These are phyloP conservation scores for Fusarium foetens DNA, from an alignment of 2,329 filamentous ascomycete species.

Conservation along the genomic window DNA sequence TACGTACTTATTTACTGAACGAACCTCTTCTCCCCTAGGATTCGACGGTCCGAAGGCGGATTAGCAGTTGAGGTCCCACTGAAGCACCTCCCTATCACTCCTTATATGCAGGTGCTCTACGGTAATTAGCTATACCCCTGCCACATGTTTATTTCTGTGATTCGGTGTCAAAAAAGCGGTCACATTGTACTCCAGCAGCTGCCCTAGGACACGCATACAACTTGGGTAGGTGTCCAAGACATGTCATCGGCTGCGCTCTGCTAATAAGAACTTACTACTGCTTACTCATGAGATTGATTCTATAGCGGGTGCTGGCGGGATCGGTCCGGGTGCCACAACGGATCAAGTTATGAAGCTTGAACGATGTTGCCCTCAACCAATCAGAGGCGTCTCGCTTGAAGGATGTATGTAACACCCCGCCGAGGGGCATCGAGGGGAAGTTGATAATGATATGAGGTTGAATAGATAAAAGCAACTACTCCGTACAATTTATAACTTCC, in stretches of 20 bases:
- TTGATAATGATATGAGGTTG: constrained; percentile 27
- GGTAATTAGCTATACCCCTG: constrained; percentile 23
- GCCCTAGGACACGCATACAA: neutral
- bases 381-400: constrained; percentile 15
- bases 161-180: constrained; percentile 21
- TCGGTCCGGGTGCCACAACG: constrained; percentile 23
- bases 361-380: constrained; percentile 10
- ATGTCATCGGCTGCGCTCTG: constrained; percentile 1
- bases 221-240: neutral
- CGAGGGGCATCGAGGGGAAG: constrained; percentile 36
- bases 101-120: constrained; percentile 18
- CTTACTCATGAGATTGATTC: neutral
- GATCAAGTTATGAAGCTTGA: constrained; percentile 31
- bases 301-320: constrained; percentile 12
- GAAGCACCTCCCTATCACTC: constrained; percentile 16
- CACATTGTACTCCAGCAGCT: constrained; percentile 12
- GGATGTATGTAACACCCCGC: constrained; percentile 29
- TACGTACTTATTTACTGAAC: constrained; percentile 24
- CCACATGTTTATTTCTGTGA: constrained; percentile 14
- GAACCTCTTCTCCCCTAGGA: neutral
- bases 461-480: constrained; percentile 6
- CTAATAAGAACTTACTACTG: neutral
- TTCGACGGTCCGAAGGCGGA: neutral
- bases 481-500: neutral
- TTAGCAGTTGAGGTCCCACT: constrained; percentile 17